Evolutionary conservation across 75 land plant genomes (phyloP).

Genomic region (Azolla pinnata): DNA sequence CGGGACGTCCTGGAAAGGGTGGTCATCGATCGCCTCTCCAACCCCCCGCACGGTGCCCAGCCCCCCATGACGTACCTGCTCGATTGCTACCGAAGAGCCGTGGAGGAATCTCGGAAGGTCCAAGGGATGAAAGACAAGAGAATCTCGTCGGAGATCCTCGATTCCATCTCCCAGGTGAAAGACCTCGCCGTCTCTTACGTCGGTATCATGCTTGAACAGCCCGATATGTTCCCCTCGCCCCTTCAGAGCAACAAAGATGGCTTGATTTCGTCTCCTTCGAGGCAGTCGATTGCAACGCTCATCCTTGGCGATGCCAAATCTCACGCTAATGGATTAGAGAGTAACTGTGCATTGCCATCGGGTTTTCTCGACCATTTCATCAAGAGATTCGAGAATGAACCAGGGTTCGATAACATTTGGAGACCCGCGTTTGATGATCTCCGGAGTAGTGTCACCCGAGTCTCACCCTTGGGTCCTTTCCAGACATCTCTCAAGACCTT

Average conservation of each 20-base stretch:
- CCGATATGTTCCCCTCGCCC: slow-evolving; percentile 55
- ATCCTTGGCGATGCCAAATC: slow-evolving; percentile 38
- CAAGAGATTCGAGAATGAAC: slow-evolving; percentile 45
- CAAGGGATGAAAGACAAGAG: slow-evolving; percentile 57
- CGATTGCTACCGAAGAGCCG: slow-evolving; percentile 59
- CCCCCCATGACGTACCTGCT: slow-evolving; percentile 60
- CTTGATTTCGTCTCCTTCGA: background rate
- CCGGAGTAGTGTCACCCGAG: slow-evolving; percentile 38
- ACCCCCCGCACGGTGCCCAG: slow-evolving; percentile 22
- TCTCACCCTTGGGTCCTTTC: slow-evolving; percentile 78
- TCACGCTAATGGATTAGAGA: slow-evolving; percentile 25
- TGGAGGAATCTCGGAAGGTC: slow-evolving; percentile 60
- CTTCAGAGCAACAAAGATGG: no score
- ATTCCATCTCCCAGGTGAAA: slow-evolving; percentile 38
- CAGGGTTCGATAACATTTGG: slow-evolving; percentile 51
- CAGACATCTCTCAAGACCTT: slow-evolving; percentile 65
- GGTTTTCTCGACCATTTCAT: slow-evolving; percentile 78
- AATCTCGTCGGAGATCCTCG: slow-evolving; percentile 37
- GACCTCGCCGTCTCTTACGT: slow-evolving; percentile 59
- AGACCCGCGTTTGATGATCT: slow-evolving; percentile 56
- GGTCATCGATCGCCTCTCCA: slow-evolving; percentile 59
- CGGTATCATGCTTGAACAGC: slow-evolving; percentile 63
- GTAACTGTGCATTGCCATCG: slow-evolving; percentile 30
- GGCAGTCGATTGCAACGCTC: slow-evolving; percentile 19
- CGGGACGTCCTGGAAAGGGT: slow-evolving; percentile 63